Conservation (phyloP, 495 filamentous ascomycete species). For the Penicillium steckii region DNA sequence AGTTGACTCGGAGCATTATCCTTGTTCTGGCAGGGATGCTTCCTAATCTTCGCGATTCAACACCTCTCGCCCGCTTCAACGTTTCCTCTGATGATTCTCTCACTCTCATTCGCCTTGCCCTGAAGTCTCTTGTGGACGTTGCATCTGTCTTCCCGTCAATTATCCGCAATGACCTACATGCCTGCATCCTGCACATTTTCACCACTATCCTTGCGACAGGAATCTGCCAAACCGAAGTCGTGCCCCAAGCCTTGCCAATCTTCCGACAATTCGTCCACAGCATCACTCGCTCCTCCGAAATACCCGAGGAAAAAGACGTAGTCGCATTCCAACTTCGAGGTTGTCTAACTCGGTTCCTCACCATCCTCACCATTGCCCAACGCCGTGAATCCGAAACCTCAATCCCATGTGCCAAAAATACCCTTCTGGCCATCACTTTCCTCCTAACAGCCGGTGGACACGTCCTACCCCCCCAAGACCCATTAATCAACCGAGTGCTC, state of each 20-base stretch:
- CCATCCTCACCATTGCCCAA: slow-evolving; percentile 79
- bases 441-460: slow-evolving; percentile 78
- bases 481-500: slow-evolving; percentile 64
- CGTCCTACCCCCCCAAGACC: slow-evolving; percentile 68
- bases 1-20: slow-evolving; percentile 92
- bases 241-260: slow-evolving; percentile 87
- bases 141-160: slow-evolving; percentile 93
- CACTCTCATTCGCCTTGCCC: slow-evolving; percentile 70
- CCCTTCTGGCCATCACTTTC: slow-evolving; percentile 82
- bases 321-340: slow-evolving; percentile 61
- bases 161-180: slow-evolving; percentile 94
- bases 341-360: slow-evolving; percentile 74
- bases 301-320: slow-evolving; percentile 29
- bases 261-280: slow-evolving; percentile 85
- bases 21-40: slow-evolving; percentile 83
- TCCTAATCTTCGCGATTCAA: slow-evolving; percentile 79
- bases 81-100: slow-evolving; percentile 75
- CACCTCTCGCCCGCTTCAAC: slow-evolving; percentile 62
- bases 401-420: slow-evolving; percentile 88
- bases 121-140: slow-evolving; percentile 88
- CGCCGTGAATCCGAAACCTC: slow-evolving; percentile 78
- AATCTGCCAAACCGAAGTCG: slow-evolving; percentile 80
- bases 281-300: slow-evolving; percentile 54
- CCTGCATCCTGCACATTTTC: slow-evolving; percentile 96
- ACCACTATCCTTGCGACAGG: slow-evolving; percentile 86